Evolutionary conservation across 2,329 filamentous ascomycete genomes (phyloP), one percentile per base, ranked within the genome.

Genomic region (Aspergillus fijiensis): DNA sequence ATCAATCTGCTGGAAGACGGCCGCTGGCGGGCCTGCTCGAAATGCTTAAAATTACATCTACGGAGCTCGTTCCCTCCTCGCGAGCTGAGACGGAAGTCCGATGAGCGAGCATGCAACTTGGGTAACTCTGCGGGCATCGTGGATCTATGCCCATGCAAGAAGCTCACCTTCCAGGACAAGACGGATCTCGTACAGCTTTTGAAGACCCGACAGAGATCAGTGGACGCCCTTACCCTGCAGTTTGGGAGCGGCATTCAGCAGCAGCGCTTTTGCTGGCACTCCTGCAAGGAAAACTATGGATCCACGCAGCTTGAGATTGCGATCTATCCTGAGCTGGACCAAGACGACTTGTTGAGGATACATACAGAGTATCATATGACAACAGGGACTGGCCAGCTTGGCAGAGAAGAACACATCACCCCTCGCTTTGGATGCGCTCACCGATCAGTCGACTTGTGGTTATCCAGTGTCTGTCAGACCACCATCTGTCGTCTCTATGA

Each of bases 341-440:
- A 72, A 4, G 62, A 71, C 2, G 68, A 72, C 21, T 67, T 72
- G 49, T 61, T 77, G 35, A 58, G 65, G 25, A 66, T 77, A 29
- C 70, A 72, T n/a, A 76, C 74, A 16, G 74, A 77, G 59, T 77
- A 77, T 55, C 67, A 68, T n/a, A 63, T 77, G 60, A 70, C 69
- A 9, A 76, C 71, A 3, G 67, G 67, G 9, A 64, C 70, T 1
- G 72, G 72, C 16, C 71, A 74, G 54, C 67, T 77, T 11, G 75
- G 73, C 9, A 76, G 75, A 62, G 72, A 76, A 60, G 71, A 74
- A 49, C 67, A 65, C 35, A 76, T 77, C 64, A 76, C 75, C 9
- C 70, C 75, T n/a, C 72, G 75, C 2, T 76, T 77, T 54, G 75
- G 74, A 49, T 77, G 75, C 52, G 74, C 75, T 21, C 75, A 77